Evolutionary conservation across 176 grass and related monocot genomes (phyloP), one percentile per base, ranked within the genome.

Genomic region (Areca catechu): DNA sequence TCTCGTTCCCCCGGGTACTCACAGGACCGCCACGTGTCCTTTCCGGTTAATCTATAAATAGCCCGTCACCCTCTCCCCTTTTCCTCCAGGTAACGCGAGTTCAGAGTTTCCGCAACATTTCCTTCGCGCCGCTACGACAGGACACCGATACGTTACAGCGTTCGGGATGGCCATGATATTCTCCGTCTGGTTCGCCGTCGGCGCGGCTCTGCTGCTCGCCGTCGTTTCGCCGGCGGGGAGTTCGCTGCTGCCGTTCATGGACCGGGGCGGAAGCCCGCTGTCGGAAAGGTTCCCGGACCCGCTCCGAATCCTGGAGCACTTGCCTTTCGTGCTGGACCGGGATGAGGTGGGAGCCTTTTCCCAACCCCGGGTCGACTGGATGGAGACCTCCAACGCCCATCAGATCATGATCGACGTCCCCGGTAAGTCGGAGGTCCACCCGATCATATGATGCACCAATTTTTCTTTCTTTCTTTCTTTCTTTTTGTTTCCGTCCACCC

Each of bases 301-400:
- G 56, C 86, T 96, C 63, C 77, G 78, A 66, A 90, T 96, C 66
- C 83, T 90, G 65, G 91, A 95, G 77, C 86, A 90, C 17, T 34
- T 81, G 0, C 86, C 86, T 0, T 74, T 95, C 59, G 79, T 73
- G 2, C 69, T 95, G 37, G 90, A 84, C 74, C 79, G 79, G 15
- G 79, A 81, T 48, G 82, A 83, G 63, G 54, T 74, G 59, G 77
- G 76, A 4, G 76, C 78, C 67, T 30, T 84, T 0, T 62, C 79
- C 7, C 71, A 77, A 66, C 83, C 83, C 4, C 69, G 79, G 30
- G 91, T 90, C 48, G 86, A 95, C 67, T 90, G 83, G 86, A 78
- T 80, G 22, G 91, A 95, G 79, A 86, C 86, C 5, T 0, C 79
- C 15, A 73, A 82, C 56, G 62, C 80, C 1, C 90, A 95, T 71